These are phyloP conservation scores for Misopates orontium DNA, from an alignment of 257 asterid species.

Conservation along the genomic window DNA sequence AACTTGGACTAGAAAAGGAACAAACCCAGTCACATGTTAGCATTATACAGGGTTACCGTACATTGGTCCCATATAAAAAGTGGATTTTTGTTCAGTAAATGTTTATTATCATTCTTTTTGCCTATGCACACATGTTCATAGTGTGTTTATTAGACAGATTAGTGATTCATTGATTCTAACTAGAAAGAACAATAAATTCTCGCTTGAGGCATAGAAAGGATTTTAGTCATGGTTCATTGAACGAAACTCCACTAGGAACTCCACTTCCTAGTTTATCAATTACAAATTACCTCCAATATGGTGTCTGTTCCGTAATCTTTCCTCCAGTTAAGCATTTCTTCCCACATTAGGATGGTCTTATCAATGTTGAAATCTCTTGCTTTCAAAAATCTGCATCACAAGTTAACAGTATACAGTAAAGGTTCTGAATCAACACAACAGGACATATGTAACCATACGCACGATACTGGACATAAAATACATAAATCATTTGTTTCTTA, in stretches of 20 bases:
- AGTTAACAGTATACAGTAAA: slow-evolving; percentile 18
- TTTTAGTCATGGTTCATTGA: slow-evolving; percentile 4
- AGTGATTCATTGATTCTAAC: no score
- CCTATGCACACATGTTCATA: no score
- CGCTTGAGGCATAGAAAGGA: background rate
- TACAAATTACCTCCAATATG: slow-evolving; percentile 68
- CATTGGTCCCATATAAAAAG: no score
- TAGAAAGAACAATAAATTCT: background rate
- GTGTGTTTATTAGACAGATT: no score
- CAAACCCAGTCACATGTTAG: no score
- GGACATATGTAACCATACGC: background rate
- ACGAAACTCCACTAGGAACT: slow-evolving; percentile 11
- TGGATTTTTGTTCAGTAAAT: no score
- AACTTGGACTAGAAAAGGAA: no score
- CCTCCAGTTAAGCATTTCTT: slow-evolving; percentile 95
- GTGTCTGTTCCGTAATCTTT: slow-evolving; percentile 83
- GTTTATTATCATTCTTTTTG: no score
- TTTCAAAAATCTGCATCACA: slow-evolving; percentile 70
- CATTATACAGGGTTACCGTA: no score
- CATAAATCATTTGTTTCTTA: background rate
- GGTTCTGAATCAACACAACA: slow-evolving; percentile 13
- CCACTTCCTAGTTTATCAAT: slow-evolving; percentile 18
- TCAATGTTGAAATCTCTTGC: slow-evolving; percentile 75
- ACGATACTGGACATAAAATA: no score
- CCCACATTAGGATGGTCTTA: slow-evolving; percentile 85